phyloP scores from a whole-genome alignment of 345 rosid species.

The Eucalyptus caleyi region DNA sequence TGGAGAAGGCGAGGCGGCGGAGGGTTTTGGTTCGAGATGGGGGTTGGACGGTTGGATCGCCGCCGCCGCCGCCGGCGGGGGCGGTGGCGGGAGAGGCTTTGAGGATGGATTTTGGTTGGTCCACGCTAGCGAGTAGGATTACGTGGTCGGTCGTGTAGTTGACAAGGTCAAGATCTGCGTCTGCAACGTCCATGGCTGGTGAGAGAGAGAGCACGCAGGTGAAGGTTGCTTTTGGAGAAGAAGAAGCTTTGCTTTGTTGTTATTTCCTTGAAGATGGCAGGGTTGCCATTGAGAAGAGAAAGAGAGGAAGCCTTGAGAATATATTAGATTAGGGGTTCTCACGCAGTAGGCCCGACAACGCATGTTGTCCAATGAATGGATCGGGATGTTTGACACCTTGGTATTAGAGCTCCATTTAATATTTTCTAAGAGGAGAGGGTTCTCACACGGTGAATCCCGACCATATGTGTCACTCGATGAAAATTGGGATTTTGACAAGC shows the following conservation, averaged over 20 bases:
- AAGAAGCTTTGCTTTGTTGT: not conserved
- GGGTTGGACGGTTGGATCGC: not conserved
- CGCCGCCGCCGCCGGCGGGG: not conserved
- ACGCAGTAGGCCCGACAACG: too few species aligned
- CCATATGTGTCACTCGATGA: too few species aligned
- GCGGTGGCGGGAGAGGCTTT: not conserved
- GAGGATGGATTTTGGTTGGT: slow-evolving; percentile 1
- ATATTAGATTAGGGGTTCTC: too few species aligned
- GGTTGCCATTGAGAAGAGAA: not conserved
- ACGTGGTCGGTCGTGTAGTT: slow-evolving; percentile 7
- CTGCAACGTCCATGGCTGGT: not conserved
- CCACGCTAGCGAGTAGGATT: not conserved
- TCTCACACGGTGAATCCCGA: accelerated
- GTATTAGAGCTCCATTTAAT: accelerated
- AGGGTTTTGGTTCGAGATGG: slow-evolving; percentile 4
- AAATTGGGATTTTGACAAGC: too few species aligned
- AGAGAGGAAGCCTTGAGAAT: not conserved
- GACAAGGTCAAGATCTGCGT: not conserved
- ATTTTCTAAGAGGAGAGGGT: too few species aligned
- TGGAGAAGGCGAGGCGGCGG: slow-evolving; percentile 23
- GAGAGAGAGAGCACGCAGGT: not conserved
- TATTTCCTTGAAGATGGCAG: not conserved
- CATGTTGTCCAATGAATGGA: too few species aligned
- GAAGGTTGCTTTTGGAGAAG: not conserved
- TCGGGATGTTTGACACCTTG: too few species aligned